These are phyloP conservation scores for Didymella keratinophila DNA, from an alignment of 2,329 filamentous ascomycete species.

Conservation along the genomic window DNA sequence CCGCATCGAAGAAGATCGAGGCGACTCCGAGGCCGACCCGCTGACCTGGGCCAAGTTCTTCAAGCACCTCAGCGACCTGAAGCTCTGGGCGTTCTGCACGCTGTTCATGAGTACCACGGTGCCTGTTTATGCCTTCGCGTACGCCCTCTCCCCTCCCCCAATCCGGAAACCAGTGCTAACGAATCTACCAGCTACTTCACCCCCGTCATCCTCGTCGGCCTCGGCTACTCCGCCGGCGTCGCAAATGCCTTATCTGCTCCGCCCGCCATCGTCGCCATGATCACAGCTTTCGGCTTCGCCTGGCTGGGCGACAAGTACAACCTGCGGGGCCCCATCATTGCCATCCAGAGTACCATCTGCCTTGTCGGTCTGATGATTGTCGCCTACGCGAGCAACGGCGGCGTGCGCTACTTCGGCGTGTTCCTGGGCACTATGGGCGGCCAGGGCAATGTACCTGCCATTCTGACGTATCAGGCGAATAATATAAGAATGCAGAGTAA, in stretches of 20 bases:
- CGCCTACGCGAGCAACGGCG: conserved; percentile 32
- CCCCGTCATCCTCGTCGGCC: conserved; percentile 37
- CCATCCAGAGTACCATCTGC: conserved; percentile 28
- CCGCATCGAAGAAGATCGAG: conserved; percentile 36
- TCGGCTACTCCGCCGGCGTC: conserved; percentile 24
- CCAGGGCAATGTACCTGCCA: conserved; percentile 31
- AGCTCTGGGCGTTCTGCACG: conserved; percentile 36
- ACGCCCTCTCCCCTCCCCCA: too few relatives aligned
- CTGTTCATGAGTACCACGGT: conserved; percentile 36
- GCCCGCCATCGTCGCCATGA: conserved; percentile 33
- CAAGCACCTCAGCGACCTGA: conserved; percentile 30
- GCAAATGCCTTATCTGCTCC: conserved; percentile 36
- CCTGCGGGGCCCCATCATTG: conserved; percentile 36
- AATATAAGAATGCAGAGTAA: conserved; percentile 36
- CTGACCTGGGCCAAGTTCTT: conserved; percentile 32
- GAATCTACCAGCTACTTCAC: conserved; percentile 29
- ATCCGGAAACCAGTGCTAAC: background rate
- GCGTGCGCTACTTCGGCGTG: conserved; percentile 37
- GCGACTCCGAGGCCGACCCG: conserved; percentile 33
- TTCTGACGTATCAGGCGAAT: conserved; percentile 40
- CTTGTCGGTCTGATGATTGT: conserved; percentile 38
- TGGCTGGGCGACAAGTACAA: conserved; percentile 39
- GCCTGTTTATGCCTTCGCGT: conserved; percentile 35
- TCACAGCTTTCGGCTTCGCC: conserved; percentile 35
- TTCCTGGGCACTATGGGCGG: conserved; percentile 36